Evolutionary conservation across 257 asterid species (phyloP).

Genomic region (Ehretia macrophylla): DNA sequence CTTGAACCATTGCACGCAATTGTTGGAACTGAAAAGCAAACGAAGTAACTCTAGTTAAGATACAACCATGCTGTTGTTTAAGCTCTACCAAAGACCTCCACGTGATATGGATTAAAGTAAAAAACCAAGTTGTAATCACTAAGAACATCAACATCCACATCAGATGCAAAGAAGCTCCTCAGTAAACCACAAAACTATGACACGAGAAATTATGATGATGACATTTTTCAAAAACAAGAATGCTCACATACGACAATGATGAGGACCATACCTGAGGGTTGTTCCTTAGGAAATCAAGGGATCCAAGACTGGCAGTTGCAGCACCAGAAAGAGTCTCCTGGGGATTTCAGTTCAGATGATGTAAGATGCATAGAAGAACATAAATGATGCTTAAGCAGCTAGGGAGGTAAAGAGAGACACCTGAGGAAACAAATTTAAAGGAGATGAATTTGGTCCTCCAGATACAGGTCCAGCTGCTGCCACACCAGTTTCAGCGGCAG

Average conservation of each 20-base stretch:
- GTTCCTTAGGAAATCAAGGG: constrained; percentile 84
- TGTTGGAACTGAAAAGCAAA: constrained; percentile 69
- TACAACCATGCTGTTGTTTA: not conserved
- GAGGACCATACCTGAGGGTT: constrained; percentile 59
- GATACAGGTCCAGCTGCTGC: constrained; percentile 35
- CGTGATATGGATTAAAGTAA: not conserved
- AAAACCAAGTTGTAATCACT: too few species aligned
- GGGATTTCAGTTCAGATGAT: constrained; percentile 13
- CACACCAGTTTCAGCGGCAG: constrained; percentile 35
- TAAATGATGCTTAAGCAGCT: constrained; percentile 4
- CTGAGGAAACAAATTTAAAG: constrained; percentile 88
- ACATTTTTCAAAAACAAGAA: too few species aligned
- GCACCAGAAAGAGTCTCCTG: constrained; percentile 64
- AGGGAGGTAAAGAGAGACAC: constrained; percentile 27
- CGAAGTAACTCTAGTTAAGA: not conserved
- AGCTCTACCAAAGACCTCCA: not conserved
- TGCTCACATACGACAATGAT: not conserved
- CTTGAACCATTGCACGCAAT: constrained; percentile 80
- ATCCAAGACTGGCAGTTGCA: constrained; percentile 51
- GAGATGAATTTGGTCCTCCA: constrained; percentile 81
- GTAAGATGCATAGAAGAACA: constrained; percentile 7
- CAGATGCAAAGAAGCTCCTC: not conserved
- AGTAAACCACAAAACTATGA: too few species aligned
- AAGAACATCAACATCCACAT: not conserved
- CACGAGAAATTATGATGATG: too few species aligned